These are phyloP conservation scores for Geotrichum restrictum DNA, from an alignment of 1,139 yeast genomes.

Conservation along the genomic window DNA sequence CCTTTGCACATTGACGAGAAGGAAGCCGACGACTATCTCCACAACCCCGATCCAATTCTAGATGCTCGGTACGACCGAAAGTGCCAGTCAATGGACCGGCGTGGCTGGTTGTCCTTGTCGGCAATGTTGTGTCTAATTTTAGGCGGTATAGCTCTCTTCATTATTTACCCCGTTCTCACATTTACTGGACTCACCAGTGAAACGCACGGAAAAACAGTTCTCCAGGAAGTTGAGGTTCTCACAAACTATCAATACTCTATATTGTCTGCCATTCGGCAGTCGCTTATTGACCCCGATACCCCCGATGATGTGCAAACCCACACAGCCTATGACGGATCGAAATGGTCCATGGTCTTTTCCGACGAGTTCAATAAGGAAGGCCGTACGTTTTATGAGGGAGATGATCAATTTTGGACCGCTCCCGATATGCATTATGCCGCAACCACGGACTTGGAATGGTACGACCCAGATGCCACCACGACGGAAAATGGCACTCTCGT, in stretches of 20 bases:
- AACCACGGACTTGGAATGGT: constrained; percentile 83
- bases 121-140: constrained; percentile 56
- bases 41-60: constrained; percentile 86
- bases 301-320: constrained; percentile 52
- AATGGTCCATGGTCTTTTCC: constrained; percentile 68
- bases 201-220: constrained; percentile 17
- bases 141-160: constrained; percentile 63
- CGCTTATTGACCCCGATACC: constrained; percentile 73
- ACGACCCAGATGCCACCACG: constrained; percentile 73
- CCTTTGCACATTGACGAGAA: constrained; percentile 83
- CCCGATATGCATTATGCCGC: constrained; percentile 75
- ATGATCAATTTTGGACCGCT: constrained; percentile 80
- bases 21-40: constrained; percentile 87
- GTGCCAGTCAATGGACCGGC: constrained; percentile 48
- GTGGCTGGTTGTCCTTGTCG: constrained; percentile 40
- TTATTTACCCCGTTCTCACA: constrained; percentile 70
- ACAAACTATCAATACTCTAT: constrained; percentile 58
- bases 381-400: constrained; percentile 75
- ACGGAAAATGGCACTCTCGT: constrained; percentile 64
- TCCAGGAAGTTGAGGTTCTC: constrained; percentile 41
- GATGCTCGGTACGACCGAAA: constrained; percentile 74
- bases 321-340: constrained; percentile 51
- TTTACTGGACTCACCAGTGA: constrained; percentile 57
- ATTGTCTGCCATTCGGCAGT: constrained; percentile 57
- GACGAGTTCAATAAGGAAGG: constrained; percentile 84